Evolutionary conservation across 208 protist species (phyloP).

Genomic region (Angomonas ambiguus): DNA sequence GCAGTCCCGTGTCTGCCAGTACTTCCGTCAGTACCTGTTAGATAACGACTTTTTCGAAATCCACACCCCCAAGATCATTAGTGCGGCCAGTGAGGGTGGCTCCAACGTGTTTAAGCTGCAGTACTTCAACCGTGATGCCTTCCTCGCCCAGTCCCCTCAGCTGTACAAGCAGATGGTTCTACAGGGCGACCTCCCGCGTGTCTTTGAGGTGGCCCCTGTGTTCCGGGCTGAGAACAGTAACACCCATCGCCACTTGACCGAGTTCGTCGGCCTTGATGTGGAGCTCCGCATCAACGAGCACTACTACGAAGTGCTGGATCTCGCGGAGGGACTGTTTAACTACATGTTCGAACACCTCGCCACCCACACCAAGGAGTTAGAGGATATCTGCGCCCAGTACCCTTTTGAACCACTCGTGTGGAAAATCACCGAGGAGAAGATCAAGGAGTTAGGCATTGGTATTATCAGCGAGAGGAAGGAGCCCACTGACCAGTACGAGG

Average conservation of each 20-base stretch:
- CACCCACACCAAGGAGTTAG: constrained; percentile 77
- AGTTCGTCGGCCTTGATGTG: constrained; percentile 99
- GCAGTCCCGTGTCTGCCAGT: constrained; percentile 90
- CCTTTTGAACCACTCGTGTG: constrained; percentile 91
- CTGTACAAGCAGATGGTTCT: constrained; percentile 99
- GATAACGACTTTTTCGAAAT: constrained; percentile 97
- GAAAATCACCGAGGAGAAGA: constrained; percentile 72
- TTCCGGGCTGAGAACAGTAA: constrained; percentile 99
- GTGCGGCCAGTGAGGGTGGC: constrained; percentile 94
- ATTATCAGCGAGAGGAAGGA: constrained; percentile 64
- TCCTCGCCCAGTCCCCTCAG: constrained; percentile 99
- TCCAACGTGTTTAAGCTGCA: constrained; percentile 92
- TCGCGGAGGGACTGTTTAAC: constrained; percentile 95
- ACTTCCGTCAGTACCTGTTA: constrained; percentile 96
- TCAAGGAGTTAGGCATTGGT: constrained; percentile 81
- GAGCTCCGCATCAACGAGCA: constrained; percentile 99
- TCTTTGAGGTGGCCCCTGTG: constrained; percentile 96
- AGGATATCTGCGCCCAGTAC: constrained; percentile 88
- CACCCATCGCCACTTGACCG: constrained; percentile 99
- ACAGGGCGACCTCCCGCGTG: constrained; percentile 91
- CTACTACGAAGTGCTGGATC: constrained; percentile 98
- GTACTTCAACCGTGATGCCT: constrained; percentile 93
- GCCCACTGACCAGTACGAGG: constrained; percentile 77
- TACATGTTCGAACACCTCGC: constrained; percentile 95
- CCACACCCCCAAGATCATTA: constrained; percentile 99